Conservation (phyloP, 1,284 basidiomycete species). For the Tylopilus orsonianus region DNA sequence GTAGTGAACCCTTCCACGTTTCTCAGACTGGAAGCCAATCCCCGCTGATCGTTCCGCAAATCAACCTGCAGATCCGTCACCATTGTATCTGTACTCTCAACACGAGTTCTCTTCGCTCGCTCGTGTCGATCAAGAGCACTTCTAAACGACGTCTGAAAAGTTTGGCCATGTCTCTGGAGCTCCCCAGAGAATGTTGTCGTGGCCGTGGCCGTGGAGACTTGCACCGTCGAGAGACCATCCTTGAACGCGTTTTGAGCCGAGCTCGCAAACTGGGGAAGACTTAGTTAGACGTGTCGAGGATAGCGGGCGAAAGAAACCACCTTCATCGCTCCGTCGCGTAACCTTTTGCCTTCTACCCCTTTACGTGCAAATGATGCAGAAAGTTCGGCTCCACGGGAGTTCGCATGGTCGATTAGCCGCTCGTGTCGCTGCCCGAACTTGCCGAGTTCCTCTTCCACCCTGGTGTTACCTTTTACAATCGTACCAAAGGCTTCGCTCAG, state of each 20-base stretch:
- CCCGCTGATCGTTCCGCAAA: constrained; percentile 48
- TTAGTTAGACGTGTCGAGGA: constrained; percentile 17
- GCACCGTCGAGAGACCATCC: constrained; percentile 46
- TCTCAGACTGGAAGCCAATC: constrained; percentile 49
- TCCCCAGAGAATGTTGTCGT: constrained; percentile 53
- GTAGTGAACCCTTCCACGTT: constrained; percentile 48
- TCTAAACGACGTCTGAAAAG: constrained; percentile 43
- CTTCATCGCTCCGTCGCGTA: constrained; percentile 60
- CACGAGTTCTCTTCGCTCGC: constrained; percentile 63
- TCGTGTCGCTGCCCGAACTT: constrained; percentile 51
- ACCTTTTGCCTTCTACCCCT: constrained; percentile 52
- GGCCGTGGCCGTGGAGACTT: constrained; percentile 45
- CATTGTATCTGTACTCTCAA: constrained; percentile 56
- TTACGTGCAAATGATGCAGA: constrained; percentile 45
- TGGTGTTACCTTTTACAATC: constrained; percentile 56
- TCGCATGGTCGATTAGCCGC: constrained; percentile 43
- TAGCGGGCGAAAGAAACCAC: constrained; percentile 35
- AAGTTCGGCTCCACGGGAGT: constrained; percentile 42
- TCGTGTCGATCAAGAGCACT: constrained; percentile 58
- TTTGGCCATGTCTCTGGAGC: constrained; percentile 49
- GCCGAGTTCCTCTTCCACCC: constrained; percentile 51
- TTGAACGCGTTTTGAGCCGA: constrained; percentile 43
- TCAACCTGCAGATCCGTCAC: constrained; percentile 50
- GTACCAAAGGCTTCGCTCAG: constrained; percentile 58
- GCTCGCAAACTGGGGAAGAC: constrained; percentile 40